These are phyloP conservation scores for Chlorociboria aeruginascens DNA, from an alignment of 495 filamentous ascomycete genomes.

Conservation along the genomic window DNA sequence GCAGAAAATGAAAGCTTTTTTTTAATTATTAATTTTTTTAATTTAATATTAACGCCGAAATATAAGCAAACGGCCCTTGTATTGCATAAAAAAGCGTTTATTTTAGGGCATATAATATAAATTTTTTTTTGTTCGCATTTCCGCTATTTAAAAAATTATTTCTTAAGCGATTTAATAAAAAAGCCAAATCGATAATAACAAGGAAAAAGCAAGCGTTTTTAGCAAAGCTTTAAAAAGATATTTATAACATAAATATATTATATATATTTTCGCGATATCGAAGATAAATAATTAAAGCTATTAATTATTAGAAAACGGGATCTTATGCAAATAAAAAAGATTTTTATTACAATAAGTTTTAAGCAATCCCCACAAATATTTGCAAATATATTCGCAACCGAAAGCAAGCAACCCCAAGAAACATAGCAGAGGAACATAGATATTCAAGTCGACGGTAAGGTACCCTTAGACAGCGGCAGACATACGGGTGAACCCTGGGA, in stretches of 20 bases:
- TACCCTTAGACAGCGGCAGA: conserved; percentile 18
- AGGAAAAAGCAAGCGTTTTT: conserved; percentile 6
- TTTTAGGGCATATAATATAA: conserved; percentile 8
- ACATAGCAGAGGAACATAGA: conserved; percentile 42
- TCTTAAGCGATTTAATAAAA: conserved; percentile 3
- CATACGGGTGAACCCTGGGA: conserved; percentile 9
- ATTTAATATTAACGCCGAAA: conserved; percentile 3
- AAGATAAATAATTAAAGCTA: conserved; percentile 10
- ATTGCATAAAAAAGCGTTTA: conserved; percentile 7
- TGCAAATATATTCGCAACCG: conserved; percentile 4
- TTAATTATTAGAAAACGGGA: conserved; percentile 6
- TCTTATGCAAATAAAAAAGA: conserved; percentile 1
- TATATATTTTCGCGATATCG: conserved; percentile 5
- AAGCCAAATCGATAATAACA: conserved; percentile 5
- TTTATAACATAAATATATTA: conserved; percentile 8
- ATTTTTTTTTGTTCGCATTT: conserved; percentile 7
- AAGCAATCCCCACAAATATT: conserved; percentile 9
- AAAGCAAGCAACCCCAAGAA: conserved; percentile 10
- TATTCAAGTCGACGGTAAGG: conserved; percentile 55
- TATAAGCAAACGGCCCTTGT: conserved; percentile 3
- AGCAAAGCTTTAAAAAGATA: conserved; percentile 10
- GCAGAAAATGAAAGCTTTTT: conserved; percentile 46
- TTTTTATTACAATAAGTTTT: conserved; percentile 8
- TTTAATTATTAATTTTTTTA: not conserved
- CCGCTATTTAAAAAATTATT: conserved; percentile 8